These are phyloP conservation scores for Acorus gramineus DNA, from an alignment of 106 monocot species.

Conservation along the genomic window DNA sequence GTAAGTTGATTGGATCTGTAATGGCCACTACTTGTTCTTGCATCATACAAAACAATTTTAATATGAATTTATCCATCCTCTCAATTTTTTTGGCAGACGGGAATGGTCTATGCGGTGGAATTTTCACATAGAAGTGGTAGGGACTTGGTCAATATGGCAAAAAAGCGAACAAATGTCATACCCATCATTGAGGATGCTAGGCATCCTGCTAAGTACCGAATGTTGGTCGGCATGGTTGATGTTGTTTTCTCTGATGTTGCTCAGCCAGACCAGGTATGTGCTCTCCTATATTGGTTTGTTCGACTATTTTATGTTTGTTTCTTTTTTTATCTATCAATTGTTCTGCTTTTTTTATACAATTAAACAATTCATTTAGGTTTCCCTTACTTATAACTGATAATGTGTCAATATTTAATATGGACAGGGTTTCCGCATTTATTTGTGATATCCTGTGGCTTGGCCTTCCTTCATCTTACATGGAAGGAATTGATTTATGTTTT, in stretches of 20 bases:
- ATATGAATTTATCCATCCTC: too few relatives aligned
- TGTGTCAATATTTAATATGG: too few relatives aligned
- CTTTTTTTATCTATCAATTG: background rate
- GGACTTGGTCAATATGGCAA: slow-evolving; percentile 97
- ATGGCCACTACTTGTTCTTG: background rate
- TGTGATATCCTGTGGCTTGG: too few relatives aligned
- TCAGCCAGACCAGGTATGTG: slow-evolving; percentile 84
- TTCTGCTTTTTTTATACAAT: background rate
- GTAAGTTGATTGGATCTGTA: slow-evolving; percentile 26
- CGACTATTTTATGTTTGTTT: background rate
- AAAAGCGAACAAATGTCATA: slow-evolving; percentile 86
- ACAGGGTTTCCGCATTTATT: too few relatives aligned
- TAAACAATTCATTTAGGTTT: too few relatives aligned
- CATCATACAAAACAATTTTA: background rate
- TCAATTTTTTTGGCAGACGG: slow-evolving; percentile 36
- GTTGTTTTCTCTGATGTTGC: slow-evolving; percentile 99
- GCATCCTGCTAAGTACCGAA: slow-evolving; percentile 88
- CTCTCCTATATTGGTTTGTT: background rate
- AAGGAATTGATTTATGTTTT: too few relatives aligned
- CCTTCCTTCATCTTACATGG: too few relatives aligned
- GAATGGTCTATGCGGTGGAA: slow-evolving; percentile 91
- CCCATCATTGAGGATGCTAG: slow-evolving; percentile 98
- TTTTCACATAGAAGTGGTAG: slow-evolving; percentile 95
- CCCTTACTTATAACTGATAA: too few relatives aligned
- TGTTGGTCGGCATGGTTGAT: slow-evolving; percentile 99